Conservation (phyloP, 805 yeast genomes). For the Priceomyces carsonii region DNA sequence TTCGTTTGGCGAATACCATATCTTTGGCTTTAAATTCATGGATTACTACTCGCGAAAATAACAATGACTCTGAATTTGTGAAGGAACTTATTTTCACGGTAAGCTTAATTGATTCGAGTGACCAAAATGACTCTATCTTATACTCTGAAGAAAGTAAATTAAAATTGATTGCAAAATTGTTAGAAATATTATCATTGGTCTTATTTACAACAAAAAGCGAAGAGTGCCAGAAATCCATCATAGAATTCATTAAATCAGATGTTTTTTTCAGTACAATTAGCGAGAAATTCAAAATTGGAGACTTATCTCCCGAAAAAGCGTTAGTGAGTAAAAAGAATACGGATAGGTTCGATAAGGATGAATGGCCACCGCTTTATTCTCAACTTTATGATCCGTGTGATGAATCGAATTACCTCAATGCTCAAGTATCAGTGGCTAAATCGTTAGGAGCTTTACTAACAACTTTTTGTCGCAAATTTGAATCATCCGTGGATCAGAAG, state of each 20-base stretch:
- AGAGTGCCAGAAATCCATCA: constrained; percentile 42
- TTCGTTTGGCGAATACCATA: constrained; percentile 70
- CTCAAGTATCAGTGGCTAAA: constrained; percentile 70
- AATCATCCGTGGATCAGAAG: constrained; percentile 26
- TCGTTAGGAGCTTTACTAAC: constrained; percentile 79
- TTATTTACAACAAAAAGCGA: constrained; percentile 57
- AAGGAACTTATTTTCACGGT: constrained; percentile 40
- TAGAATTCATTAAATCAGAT: constrained; percentile 38
- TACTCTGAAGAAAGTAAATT: constrained; percentile 38
- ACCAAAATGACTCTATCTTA: constrained; percentile 39
- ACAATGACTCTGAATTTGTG: constrained; percentile 49
- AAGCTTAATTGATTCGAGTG: constrained; percentile 20
- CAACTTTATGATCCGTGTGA: constrained; percentile 59
- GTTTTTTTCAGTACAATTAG: constrained; percentile 33
- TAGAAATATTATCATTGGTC: constrained; percentile 74
- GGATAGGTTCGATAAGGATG: constrained; percentile 46
- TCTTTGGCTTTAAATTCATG: constrained; percentile 76
- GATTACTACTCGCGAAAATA: constrained; percentile 61
- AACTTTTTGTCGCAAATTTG: constrained; percentile 54
- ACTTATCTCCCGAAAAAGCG: constrained; percentile 23
- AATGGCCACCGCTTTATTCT: constrained; percentile 44
- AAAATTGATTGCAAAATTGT: constrained; percentile 62
- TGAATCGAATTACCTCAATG: constrained; percentile 60
- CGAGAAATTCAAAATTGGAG: constrained; percentile 41
- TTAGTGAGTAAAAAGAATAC: constrained; percentile 37